Evolutionary conservation across 768 basidiomycete species (phyloP), one percentile per base, ranked within the genome.

Genomic region (Leccinum incarnatum): DNA sequence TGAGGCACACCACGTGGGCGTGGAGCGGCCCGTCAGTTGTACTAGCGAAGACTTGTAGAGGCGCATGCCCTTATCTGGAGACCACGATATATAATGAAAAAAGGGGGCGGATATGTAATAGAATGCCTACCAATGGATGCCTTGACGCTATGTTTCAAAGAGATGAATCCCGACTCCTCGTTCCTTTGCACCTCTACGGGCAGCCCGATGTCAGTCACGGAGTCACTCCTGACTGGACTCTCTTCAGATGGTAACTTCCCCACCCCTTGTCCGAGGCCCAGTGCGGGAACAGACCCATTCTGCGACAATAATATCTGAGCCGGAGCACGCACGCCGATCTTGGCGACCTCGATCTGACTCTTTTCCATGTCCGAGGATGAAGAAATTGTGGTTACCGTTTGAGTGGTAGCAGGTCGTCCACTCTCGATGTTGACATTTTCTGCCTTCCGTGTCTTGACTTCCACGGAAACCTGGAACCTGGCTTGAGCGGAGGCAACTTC

Each of bases 101-200:
- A 25, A 25, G 17, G 51, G 25, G 27, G 17, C 40, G 45, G 21
- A 29, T 29, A 52, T 1, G 32, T 0, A 49, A 25, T 15, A 75
- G 25, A 15, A 21, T 14, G 72, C 79, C 36, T 63, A 89, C 91
- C 89, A 60, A 93, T 85, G 1, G 91, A 93, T 59, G 81, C 78
- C 70, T 82, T 88, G 63, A 93, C 78, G 58, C 83, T 85, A 63
- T 91, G 89, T 71, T 81, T 89, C 62, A 91, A 76, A 30, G 79
- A 77, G 52, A 66, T 74, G 32, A 83, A 68, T 11, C 76, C 78
- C 8, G 78, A 77, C 59, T 79, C 80, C 50, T 42, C 57, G 27
- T 62, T 61, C 55, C 72, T 62, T 40, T 34, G 55, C 11, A 60
- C 51, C 27, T 74, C 72, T 23, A 58, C 25, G 3, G 72, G 73